These are phyloP conservation scores for Coemansia umbellata DNA, from an alignment of 192 early-diverging fungal genomes.

Conservation along the genomic window DNA sequence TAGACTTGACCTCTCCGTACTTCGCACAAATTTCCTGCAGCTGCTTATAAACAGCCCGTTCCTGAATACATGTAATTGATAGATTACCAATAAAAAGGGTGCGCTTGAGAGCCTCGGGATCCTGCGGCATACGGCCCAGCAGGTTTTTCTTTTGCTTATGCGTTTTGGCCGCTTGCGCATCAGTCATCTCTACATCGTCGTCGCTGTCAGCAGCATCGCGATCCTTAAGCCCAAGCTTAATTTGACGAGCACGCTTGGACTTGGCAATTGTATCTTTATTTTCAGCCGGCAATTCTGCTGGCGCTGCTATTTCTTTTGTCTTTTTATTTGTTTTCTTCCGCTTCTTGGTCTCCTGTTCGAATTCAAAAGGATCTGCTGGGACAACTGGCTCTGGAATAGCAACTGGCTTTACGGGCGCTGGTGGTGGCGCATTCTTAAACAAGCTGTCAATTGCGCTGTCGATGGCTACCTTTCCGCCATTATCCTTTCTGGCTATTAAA, in stretches of 20 bases:
- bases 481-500: slow-evolving; percentile 20
- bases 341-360: not conserved
- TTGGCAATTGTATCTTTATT: slow-evolving; percentile 9
- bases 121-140: slow-evolving; percentile 41
- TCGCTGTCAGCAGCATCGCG: slow-evolving; percentile 16
- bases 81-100: slow-evolving; percentile 97
- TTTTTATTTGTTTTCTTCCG: slow-evolving; percentile 1
- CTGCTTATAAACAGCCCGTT: slow-evolving; percentile 63
- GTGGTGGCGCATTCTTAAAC: slow-evolving; percentile 56
- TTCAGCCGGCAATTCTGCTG: not conserved
- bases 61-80: slow-evolving; percentile 59
- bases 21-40: slow-evolving; percentile 64
- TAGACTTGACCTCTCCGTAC: slow-evolving; percentile 74
- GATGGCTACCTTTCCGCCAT: slow-evolving; percentile 22
- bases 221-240: slow-evolving; percentile 9
- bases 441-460: slow-evolving; percentile 56
- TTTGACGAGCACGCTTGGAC: slow-evolving; percentile 34
- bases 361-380: not conserved
- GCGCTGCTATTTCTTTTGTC: not conserved
- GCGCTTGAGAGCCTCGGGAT: slow-evolving; percentile 59
- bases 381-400: not conserved
- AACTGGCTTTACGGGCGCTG: slow-evolving; percentile 13
- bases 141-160: slow-evolving; percentile 36
- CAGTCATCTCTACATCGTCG: slow-evolving; percentile 8
- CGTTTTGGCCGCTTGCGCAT: not conserved